A percentile compares a stretch with the other conserved stretches of the same genome.
Conservation (phyloP, 2,329 filamentous ascomycete species). For the Rhytidhysteron rufulum region DNA sequence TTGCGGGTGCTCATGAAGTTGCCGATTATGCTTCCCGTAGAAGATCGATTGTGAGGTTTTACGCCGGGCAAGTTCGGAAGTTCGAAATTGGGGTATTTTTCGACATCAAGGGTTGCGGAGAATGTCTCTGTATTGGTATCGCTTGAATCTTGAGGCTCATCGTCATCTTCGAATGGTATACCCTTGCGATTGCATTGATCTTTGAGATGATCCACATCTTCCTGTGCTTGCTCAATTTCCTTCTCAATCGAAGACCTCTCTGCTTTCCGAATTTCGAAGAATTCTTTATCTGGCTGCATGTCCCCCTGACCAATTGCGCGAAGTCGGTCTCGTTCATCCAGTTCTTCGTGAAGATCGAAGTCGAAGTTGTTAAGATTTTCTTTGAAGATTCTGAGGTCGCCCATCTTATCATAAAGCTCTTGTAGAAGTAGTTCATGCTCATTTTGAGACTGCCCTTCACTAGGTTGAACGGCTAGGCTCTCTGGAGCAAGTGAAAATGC, state of each 20-base stretch:
- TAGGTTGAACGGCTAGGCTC: not conserved
- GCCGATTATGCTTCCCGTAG: not conserved
- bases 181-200: conserved; percentile 6
- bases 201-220: conserved; percentile 6
- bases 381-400: conserved; percentile 6
- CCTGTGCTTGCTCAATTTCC: conserved; percentile 6
- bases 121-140: not conserved
- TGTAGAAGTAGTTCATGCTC: not conserved
- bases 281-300: conserved; percentile 3
- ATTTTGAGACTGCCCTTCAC: not conserved
- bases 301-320: conserved; percentile 3
- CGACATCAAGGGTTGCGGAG: not conserved
- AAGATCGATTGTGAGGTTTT: not conserved
- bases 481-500: not conserved
- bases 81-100: too few species aligned
- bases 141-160: conserved; percentile 5
- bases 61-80: not conserved
- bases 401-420: conserved; percentile 11
- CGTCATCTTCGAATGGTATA: conserved; percentile 1
- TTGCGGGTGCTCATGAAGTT: not conserved
- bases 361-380: conserved; percentile 11
- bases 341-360: conserved; percentile 5
- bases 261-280: conserved; percentile 5
- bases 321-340: conserved; percentile 8
- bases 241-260: conserved; percentile 4